Conservation (phyloP, 2,329 filamentous ascomycete species). For the Dactylellina sp. region DNA sequence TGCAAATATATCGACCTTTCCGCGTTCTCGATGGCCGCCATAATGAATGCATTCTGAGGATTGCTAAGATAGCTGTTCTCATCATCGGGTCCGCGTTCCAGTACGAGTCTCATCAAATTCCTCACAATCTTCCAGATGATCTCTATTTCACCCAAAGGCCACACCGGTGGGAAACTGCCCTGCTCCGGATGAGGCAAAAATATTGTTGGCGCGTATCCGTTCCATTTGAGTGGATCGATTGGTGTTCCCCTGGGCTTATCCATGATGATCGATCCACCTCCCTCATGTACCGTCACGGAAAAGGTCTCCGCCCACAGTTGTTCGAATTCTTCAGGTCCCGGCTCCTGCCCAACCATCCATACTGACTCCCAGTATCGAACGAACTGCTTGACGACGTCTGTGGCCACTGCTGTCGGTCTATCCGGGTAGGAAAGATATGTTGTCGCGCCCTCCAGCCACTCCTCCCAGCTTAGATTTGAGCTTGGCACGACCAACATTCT, state of each 20-base stretch:
- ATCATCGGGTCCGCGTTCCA: constrained; percentile 23
- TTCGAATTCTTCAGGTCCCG: constrained; percentile 34
- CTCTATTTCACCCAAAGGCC: constrained; percentile 61
- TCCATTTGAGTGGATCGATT: constrained; percentile 11
- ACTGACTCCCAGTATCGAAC: constrained; percentile 75
- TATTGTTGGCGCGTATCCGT: constrained; percentile 66
- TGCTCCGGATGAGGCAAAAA: constrained; percentile 81
- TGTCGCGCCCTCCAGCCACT: constrained; percentile 85
- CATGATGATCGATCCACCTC: constrained; percentile 39
- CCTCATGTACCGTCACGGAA: constrained; percentile 33
- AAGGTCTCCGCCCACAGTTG: constrained; percentile 21
- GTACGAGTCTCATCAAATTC: constrained; percentile 26
- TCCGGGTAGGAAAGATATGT: constrained; percentile 66
- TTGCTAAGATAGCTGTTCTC: constrained; percentile 65
- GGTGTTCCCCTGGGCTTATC: constrained; percentile 16
- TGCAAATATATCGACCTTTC: constrained; percentile 74
- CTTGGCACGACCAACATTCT: constrained; percentile 76
- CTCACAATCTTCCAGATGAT: constrained; percentile 31
- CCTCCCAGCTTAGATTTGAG: constrained; percentile 87
- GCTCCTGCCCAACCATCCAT: constrained; percentile 69
- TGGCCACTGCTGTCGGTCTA: constrained; percentile 63
- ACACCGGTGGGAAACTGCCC: constrained; percentile 71
- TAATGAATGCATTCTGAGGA: constrained; percentile 75
- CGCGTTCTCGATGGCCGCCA: constrained; percentile 72
- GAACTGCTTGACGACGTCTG: constrained; percentile 71